Conservation (phyloP, 768 basidiomycete genomes). For the Boletus edulis region DNA sequence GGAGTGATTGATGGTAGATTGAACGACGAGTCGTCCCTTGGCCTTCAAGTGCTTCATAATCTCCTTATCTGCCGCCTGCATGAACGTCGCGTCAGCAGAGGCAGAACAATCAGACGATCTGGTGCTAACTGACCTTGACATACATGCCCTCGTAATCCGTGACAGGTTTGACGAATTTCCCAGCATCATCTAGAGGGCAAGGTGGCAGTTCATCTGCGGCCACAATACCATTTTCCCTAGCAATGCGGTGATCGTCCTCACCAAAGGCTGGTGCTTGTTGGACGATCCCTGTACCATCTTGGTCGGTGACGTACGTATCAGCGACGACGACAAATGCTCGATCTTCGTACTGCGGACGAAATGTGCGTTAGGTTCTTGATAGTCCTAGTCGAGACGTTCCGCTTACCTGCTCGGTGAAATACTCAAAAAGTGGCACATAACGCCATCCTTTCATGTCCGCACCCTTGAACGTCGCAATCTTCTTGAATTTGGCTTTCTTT, state of each 20-base stretch:
- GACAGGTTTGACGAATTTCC: constrained; percentile 85
- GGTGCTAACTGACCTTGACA: constrained; percentile 66
- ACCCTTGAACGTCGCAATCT: constrained; percentile 83
- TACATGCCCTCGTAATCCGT: constrained; percentile 85
- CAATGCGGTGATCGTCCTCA: constrained; percentile 97
- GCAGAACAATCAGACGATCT: background rate
- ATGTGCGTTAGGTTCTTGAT: background rate
- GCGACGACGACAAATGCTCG: constrained; percentile 85
- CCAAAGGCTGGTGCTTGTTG: constrained; percentile 99
- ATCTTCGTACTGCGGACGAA: constrained; percentile 69
- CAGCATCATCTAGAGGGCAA: constrained; percentile 90
- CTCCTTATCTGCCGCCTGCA: constrained; percentile 88
- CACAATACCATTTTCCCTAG: constrained; percentile 81
- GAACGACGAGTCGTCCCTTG: constrained; percentile 84
- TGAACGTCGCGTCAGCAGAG: background rate
- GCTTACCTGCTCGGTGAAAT: constrained; percentile 89
- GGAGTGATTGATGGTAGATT: constrained; percentile 82
- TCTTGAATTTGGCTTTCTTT: constrained; percentile 96
- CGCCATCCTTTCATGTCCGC: constrained; percentile 94
- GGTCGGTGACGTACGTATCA: constrained; percentile 91
- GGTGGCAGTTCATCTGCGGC: constrained; percentile 90
- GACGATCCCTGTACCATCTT: constrained; percentile 96
- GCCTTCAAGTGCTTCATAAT: constrained; percentile 90
- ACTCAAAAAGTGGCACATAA: constrained; percentile 93
- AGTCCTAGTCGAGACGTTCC: background rate